Evolutionary conservation across 176 grass and related monocot genomes (phyloP).

Genomic region (Hordeum vulgare): DNA sequence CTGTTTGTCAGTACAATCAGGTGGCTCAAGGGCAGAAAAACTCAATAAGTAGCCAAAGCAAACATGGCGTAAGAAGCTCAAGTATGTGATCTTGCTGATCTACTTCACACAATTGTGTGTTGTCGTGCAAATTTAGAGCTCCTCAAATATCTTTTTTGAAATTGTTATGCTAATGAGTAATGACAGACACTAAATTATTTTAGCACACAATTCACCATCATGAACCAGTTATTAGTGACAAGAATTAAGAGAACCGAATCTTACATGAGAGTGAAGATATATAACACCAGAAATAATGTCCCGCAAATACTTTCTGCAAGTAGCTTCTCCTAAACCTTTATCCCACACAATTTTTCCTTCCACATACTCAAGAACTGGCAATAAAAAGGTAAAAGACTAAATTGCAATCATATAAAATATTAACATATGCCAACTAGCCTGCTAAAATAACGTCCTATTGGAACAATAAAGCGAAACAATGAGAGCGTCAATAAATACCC

Average conservation of each 20-base stretch:
- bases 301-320: slow-evolving; percentile 62
- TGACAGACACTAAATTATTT: neutral
- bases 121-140: neutral
- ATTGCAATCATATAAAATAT: neutral
- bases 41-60: neutral
- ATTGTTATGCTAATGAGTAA: neutral
- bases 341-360: slow-evolving; percentile 73
- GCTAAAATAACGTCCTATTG: neutral
- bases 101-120: neutral
- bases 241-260: neutral
- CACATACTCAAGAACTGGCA: slow-evolving; percentile 73
- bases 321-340: slow-evolving; percentile 58
- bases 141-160: neutral
- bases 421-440: neutral
- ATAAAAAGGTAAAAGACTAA: neutral
- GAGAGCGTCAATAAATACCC: slow-evolving; percentile 30
- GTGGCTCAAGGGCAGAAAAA: neutral
- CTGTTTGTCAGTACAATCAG: neutral
- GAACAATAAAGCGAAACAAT: slow-evolving; percentile 15
- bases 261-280: slow-evolving; percentile 95
- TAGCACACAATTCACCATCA: neutral
- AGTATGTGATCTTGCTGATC: neutral
- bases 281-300: slow-evolving; percentile 76
- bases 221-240: neutral
- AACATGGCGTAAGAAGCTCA: neutral